phyloP scores from a whole-genome alignment of 768 basidiomycete genomes.

The Pulveroboletus sp. region DNA sequence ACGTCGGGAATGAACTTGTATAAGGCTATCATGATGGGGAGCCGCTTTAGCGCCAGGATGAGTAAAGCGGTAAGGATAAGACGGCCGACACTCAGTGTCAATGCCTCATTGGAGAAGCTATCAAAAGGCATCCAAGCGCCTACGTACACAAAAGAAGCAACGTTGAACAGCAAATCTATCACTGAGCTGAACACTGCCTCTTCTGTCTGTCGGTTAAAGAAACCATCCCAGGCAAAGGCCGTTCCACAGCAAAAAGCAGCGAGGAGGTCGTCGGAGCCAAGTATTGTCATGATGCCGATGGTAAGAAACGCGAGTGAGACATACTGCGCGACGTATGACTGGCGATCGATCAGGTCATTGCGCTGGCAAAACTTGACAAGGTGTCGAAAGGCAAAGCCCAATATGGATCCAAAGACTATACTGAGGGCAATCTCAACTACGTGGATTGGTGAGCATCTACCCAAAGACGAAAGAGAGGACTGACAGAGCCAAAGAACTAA shows the following conservation, averaged over 20 bases:
- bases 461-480: slow-evolving; percentile 26
- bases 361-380: slow-evolving; percentile 91
- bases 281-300: slow-evolving; percentile 76
- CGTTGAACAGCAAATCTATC: slow-evolving; percentile 93
- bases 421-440: slow-evolving; percentile 78
- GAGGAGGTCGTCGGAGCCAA: slow-evolving; percentile 91
- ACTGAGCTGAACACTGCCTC: slow-evolving; percentile 95
- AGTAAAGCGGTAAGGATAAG: slow-evolving; percentile 78
- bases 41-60: slow-evolving; percentile 74
- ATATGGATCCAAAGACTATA: slow-evolving; percentile 61
- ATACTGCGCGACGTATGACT: slow-evolving; percentile 93
- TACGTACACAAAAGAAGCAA: slow-evolving; percentile 91
- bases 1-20: slow-evolving; percentile 96
- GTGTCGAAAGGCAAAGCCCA: slow-evolving; percentile 79
- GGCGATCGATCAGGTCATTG: slow-evolving; percentile 83
- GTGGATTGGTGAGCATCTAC: slow-evolving; percentile 3
- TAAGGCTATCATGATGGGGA: slow-evolving; percentile 78
- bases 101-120: slow-evolving; percentile 58
- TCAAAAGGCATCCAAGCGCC: slow-evolving; percentile 97
- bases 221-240: slow-evolving; percentile 95
- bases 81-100: slow-evolving; percentile 78
- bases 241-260: slow-evolving; percentile 94
- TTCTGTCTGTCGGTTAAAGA: slow-evolving; percentile 90
- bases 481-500: slow-evolving; percentile 80
- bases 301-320: slow-evolving; percentile 78